Percentiles rank a stretch among this genome's conserved stretches.
Conservation (phyloP, 2,329 filamentous ascomycete species). For the Aspergillus hiratsukae region DNA sequence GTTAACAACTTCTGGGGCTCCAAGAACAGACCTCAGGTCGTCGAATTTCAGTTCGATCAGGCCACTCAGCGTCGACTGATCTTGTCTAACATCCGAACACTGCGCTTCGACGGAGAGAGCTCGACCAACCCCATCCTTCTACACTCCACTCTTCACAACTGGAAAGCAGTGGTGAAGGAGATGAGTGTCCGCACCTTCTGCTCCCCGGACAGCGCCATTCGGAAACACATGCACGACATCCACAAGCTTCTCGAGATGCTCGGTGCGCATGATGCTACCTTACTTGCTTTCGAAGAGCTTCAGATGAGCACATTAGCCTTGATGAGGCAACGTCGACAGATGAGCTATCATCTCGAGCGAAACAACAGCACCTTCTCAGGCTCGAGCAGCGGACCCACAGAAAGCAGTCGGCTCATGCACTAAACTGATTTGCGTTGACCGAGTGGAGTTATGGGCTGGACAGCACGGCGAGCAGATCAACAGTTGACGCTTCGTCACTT, state of each 20-base stretch:
- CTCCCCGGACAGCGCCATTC: conserved; percentile 45
- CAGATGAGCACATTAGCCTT: conserved; percentile 28
- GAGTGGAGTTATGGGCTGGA: not conserved
- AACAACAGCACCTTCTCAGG: conserved; percentile 5
- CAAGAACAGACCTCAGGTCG: conserved; percentile 46
- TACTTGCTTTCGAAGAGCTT: conserved; percentile 37
- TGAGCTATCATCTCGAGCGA: conserved; percentile 12
- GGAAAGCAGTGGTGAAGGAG: conserved; percentile 45
- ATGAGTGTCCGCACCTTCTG: conserved; percentile 50
- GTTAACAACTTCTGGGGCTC: conserved; percentile 39
- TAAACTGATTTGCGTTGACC: not conserved
- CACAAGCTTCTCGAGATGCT: conserved; percentile 48
- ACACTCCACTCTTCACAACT: conserved; percentile 47
- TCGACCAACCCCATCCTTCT: conserved; percentile 36
- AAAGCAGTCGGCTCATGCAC: not conserved
- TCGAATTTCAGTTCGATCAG: conserved; percentile 52
- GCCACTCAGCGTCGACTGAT: conserved; percentile 48
- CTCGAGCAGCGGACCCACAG: conserved; percentile 1
- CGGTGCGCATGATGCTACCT: conserved; percentile 37
- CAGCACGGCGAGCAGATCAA: not conserved
- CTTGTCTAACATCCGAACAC: conserved; percentile 40
- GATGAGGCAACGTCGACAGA: conserved; percentile 30
- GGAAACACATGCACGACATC: conserved; percentile 48
- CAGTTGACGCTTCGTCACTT: not conserved
- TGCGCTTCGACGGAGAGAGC: conserved; percentile 44